phyloP scores from a whole-genome alignment of 441 rosid genomes.

The Syzygium syzygioides region DNA sequence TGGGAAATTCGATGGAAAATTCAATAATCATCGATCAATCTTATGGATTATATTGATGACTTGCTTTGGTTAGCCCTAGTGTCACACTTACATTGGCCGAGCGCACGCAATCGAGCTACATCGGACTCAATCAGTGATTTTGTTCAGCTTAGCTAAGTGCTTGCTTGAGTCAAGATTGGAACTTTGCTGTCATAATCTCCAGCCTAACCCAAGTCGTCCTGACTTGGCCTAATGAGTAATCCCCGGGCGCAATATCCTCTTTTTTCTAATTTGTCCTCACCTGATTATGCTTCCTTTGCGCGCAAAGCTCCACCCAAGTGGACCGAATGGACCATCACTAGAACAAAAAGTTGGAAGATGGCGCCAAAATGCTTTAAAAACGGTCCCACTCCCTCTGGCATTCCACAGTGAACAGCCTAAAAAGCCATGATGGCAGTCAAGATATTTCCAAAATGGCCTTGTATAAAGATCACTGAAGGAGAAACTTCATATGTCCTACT shows the following conservation, averaged over 20 bases:
- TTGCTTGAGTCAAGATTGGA: background rate
- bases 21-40: background rate
- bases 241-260: background rate
- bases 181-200: background rate
- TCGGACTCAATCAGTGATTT: background rate
- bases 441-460: background rate
- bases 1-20: background rate
- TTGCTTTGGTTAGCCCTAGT: background rate
- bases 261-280: background rate
- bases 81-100: background rate
- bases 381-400: background rate
- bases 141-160: background rate
- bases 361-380: background rate
- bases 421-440: background rate
- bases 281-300: background rate
- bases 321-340: background rate
- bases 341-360: background rate
- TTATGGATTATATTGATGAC: rapidly evolving
- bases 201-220: background rate
- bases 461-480: background rate
- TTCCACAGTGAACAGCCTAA: background rate
- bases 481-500: background rate
- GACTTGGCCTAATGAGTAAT: background rate
- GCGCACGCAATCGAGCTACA: background rate
- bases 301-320: background rate